These are phyloP conservation scores for Neurospora sublineolata DNA, from an alignment of 495 filamentous ascomycete species.

Conservation along the genomic window DNA sequence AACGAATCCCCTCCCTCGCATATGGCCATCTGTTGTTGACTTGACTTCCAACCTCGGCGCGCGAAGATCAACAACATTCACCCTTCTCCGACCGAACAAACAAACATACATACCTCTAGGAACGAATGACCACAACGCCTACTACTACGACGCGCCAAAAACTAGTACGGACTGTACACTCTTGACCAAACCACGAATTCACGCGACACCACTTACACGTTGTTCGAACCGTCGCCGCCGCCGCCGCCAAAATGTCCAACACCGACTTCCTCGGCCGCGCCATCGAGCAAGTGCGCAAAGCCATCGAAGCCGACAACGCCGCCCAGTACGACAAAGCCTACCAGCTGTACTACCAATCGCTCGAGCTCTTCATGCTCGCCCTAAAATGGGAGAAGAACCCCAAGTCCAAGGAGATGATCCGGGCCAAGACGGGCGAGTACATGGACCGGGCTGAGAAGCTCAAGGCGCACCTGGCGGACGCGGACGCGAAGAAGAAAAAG, in stretches of 20 bases:
- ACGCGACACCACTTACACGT: not conserved
- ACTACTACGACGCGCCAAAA: not conserved
- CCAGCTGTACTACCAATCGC: slow-evolving; percentile 82
- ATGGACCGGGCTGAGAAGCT: slow-evolving; percentile 98
- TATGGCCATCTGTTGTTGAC: not conserved
- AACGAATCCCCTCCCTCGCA: not conserved
- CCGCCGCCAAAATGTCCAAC: slow-evolving; percentile 63
- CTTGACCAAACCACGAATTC: not conserved
- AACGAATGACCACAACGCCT: not conserved
- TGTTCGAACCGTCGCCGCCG: not conserved
- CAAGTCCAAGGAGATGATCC: slow-evolving; percentile 92
- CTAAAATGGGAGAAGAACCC: slow-evolving; percentile 98
- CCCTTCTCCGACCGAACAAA: not conserved
- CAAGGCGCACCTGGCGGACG: slow-evolving; percentile 74
- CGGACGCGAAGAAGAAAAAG: slow-evolving; percentile 57
- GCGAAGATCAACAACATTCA: not conserved
- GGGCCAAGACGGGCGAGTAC: slow-evolving; percentile 84
- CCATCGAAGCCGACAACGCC: slow-evolving; percentile 91
- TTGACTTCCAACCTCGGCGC: not conserved
- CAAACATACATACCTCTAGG: not conserved
- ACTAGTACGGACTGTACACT: not conserved
- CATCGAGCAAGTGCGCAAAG: slow-evolving; percentile 90
- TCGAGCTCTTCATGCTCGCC: slow-evolving; percentile 93
- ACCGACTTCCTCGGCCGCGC: slow-evolving; percentile 93
- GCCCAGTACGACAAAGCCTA: slow-evolving; percentile 95